phyloP scores from a whole-genome alignment of 2,329 filamentous ascomycete species.

The Phaeosphaeriaceae sp. region DNA sequence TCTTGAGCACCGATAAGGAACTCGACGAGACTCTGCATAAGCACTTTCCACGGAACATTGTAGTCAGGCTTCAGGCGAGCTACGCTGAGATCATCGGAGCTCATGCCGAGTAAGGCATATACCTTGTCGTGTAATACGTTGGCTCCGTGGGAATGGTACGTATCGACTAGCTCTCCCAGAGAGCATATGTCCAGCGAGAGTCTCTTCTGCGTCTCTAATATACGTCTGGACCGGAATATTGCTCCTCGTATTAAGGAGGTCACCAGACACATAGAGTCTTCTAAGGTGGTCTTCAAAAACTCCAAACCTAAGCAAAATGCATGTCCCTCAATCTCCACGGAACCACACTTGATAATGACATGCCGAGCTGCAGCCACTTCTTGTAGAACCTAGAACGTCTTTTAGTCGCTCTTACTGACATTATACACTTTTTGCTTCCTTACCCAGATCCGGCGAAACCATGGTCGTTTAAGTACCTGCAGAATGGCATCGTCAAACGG shows the following conservation, averaged over 20 bases:
- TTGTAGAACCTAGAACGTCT: slow-evolving; percentile 12
- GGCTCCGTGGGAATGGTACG: slow-evolving; percentile 16
- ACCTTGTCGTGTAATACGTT: slow-evolving; percentile 13
- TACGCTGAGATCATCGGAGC: slow-evolving; percentile 6
- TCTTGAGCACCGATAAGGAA: slow-evolving; percentile 4
- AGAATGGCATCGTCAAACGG: background rate
- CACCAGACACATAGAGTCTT: slow-evolving; percentile 1
- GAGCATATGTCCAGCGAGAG: slow-evolving; percentile 7
- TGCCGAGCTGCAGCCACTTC: slow-evolving; percentile 21
- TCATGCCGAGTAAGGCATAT: slow-evolving; percentile 18
- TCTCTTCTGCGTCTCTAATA: background rate
- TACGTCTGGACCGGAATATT: slow-evolving; percentile 9
- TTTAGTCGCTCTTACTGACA: too few species aligned
- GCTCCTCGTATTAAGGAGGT: slow-evolving; percentile 12
- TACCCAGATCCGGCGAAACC: slow-evolving; percentile 14
- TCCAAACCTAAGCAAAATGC: slow-evolving; percentile 14
- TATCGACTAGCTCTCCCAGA: slow-evolving; percentile 16
- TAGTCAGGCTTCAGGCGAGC: slow-evolving; percentile 7
- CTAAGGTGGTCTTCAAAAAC: background rate
- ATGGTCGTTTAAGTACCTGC: slow-evolving; percentile 4
- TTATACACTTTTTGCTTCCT: background rate
- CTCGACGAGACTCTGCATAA: slow-evolving; percentile 5
- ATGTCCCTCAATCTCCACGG: slow-evolving; percentile 14
- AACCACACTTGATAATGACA: slow-evolving; percentile 14
- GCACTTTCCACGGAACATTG: slow-evolving; percentile 3